Percentiles rank a stretch among this genome's conserved stretches.
These are phyloP conservation scores for Neopestalotiopsis clavispora DNA, from an alignment of 2,329 filamentous ascomycete genomes.

Conservation along the genomic window DNA sequence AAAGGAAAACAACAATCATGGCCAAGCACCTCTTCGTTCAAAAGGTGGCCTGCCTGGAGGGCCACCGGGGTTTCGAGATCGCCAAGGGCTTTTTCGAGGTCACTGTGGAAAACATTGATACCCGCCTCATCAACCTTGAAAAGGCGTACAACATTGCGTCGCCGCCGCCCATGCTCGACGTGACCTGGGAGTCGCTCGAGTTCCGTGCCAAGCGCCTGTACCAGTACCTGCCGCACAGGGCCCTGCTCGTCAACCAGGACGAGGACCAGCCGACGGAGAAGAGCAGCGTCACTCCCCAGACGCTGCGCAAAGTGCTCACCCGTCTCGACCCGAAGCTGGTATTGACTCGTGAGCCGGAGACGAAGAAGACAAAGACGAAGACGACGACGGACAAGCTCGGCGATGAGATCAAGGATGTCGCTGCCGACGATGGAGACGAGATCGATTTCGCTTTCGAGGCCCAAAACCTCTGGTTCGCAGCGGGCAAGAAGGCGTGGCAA, in stretches of 20 bases:
- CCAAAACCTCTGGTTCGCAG: not conserved
- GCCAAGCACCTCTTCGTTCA: constrained; percentile 2
- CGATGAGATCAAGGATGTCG: not conserved
- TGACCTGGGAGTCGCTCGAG: constrained; percentile 7
- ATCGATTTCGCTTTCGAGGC: not conserved
- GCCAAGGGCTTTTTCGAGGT: not conserved
- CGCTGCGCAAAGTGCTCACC: not conserved
- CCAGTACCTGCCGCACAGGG: not conserved
- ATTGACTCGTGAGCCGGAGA: not conserved
- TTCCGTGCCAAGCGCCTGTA: not conserved
- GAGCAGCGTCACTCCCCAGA: not conserved
- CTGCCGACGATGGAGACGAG: not conserved
- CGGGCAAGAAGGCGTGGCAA: not conserved
- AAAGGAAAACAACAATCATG: too few relatives aligned
- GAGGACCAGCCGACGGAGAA: not conserved
- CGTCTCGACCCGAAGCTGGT: not conserved
- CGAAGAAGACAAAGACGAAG: not conserved
- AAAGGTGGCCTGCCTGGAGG: not conserved
- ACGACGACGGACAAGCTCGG: not conserved
- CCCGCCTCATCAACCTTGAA: constrained; percentile 1
- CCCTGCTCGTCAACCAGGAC: not conserved
- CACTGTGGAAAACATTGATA: not conserved
- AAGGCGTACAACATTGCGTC: not conserved
- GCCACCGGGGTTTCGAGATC: not conserved
- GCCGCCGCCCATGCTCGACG: constrained; percentile 6